Conservation (phyloP, 371 early-diverging fungal genomes). For the Hamiltosporidium tvaerminnensis region DNA sequence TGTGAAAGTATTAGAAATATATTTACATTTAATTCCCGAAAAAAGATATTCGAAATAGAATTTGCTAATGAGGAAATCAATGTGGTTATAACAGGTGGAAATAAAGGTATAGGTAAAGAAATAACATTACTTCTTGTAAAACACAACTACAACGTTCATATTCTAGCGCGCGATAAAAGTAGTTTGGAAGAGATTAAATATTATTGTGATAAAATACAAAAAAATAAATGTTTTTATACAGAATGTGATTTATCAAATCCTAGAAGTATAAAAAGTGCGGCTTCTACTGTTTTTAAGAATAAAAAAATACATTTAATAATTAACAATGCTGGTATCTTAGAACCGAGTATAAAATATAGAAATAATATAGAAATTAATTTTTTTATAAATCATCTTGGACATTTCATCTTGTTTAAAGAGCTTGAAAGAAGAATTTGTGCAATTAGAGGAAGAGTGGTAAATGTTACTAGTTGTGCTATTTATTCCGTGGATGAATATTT, state of each 20-base stretch:
- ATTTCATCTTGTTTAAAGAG: neutral
- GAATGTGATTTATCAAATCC: neutral
- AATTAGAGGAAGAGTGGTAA: neutral
- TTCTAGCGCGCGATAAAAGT: neutral
- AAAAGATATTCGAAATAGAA: too few relatives aligned
- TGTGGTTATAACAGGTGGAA: neutral
- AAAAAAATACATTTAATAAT: neutral
- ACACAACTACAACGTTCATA: neutral
- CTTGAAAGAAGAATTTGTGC: neutral
- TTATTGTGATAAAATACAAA: neutral
- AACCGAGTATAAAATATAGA: neutral
- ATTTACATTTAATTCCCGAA: too few relatives aligned
- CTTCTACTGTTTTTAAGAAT: neutral
- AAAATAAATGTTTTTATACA: neutral
- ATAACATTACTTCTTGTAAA: neutral
- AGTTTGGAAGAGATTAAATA: neutral
- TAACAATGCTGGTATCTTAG: conserved; percentile 1
- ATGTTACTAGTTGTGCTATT: neutral
- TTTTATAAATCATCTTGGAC: neutral
- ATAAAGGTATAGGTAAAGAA: conserved; percentile 1
- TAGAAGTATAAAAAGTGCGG: neutral
- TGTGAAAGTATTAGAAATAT: too few relatives aligned
- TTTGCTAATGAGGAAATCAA: too few relatives aligned
- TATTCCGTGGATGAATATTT: neutral
- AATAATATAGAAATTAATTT: neutral